Base-by-base conservation (phyloP, 176 grass and related monocot genomes). In the Zoysia pacifica region DNA sequence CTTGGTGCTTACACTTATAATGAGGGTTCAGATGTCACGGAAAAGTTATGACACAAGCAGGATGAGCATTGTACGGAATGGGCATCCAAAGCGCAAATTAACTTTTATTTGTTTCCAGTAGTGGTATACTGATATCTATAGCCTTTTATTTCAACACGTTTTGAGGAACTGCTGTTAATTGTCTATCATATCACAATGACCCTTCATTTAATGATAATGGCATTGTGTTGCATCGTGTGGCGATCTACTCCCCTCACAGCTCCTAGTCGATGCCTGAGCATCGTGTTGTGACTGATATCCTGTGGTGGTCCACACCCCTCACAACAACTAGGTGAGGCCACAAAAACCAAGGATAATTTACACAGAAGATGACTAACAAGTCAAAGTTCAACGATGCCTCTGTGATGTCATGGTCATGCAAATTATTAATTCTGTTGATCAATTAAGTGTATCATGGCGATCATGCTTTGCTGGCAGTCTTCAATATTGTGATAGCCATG, bases 181-280 rank as follows among this genome's bases (percentile, higher is more conserved):
- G 43, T 73, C 52, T 62, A 18, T 39, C 9, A 7, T 60, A 52
- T 79, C 20, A 10, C 2, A 7, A 7, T 38, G 52, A 14, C 15
- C 7, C 5, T 38, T 75, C n/a, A 39, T 81, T 62, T 62, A n/a
- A 73, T 83, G 62, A 54, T 73, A 8, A 60, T 62, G 9, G 19
- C 9, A 62, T 62, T 8, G 9, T 36, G 35, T 4, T 3, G 56
- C n/a, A 7, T 20, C 8, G n/a, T 1, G n/a, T 60, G 20, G 7
- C 3, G 9, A 35, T 4, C 9, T 20, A 62, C 7, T 11, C 2
- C 59, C 59, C 59, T 20, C 2, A 62, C 59, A 36, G 8, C 0
- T 3, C 59, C 20, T 62, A 62, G 59, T 35, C 9, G 20, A 11
- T 5, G 3, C 59, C 20, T 62, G 11, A 1, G 9, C 20, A 9